Percentiles rank a stretch among this genome's conserved stretches.
Conservation (phyloP, 148 eudicot genomes). For the Gaultheria prostrata region DNA sequence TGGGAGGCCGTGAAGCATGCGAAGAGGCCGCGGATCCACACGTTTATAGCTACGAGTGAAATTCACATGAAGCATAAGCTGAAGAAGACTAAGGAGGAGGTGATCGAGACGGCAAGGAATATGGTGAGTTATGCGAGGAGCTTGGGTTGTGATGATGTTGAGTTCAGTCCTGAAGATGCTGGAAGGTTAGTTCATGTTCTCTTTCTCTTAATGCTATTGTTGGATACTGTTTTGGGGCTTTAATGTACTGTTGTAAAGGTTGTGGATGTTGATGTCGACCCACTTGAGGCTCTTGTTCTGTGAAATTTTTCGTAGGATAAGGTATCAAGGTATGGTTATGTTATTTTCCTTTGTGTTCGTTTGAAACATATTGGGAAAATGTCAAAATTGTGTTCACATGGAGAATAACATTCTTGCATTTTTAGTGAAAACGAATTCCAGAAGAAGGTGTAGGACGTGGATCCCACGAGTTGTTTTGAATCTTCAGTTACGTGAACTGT, state of each 20-base stretch:
- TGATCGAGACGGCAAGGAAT: conserved; percentile 64
- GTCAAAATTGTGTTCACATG: too few species aligned
- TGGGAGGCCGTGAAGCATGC: conserved; percentile 92
- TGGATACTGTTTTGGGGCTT: not conserved
- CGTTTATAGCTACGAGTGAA: conserved; percentile 90
- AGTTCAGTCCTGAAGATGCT: conserved; percentile 97
- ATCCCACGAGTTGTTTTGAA: too few species aligned
- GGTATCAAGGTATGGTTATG: not conserved
- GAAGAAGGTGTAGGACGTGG: too few species aligned
- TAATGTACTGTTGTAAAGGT: not conserved
- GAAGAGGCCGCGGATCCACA: conserved; percentile 77
- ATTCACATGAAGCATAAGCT: conserved; percentile 89
- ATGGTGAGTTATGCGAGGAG: conserved; percentile 91
- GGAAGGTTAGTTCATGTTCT: conserved; percentile 49
- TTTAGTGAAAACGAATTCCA: too few species aligned
- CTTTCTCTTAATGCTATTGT: not conserved
- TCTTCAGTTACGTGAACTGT: too few species aligned
- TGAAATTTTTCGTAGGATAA: not conserved
- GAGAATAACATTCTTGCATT: too few species aligned
- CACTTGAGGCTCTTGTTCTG: not conserved
- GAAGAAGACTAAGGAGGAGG: conserved; percentile 77
- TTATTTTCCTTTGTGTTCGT: too few species aligned
- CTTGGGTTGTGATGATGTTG: conserved; percentile 90
- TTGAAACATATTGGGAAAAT: too few species aligned
- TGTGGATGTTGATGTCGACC: not conserved